Base-by-base conservation (phyloP, 2,329 filamentous ascomycete genomes). In the Coleophoma cylindrospora region DNA sequence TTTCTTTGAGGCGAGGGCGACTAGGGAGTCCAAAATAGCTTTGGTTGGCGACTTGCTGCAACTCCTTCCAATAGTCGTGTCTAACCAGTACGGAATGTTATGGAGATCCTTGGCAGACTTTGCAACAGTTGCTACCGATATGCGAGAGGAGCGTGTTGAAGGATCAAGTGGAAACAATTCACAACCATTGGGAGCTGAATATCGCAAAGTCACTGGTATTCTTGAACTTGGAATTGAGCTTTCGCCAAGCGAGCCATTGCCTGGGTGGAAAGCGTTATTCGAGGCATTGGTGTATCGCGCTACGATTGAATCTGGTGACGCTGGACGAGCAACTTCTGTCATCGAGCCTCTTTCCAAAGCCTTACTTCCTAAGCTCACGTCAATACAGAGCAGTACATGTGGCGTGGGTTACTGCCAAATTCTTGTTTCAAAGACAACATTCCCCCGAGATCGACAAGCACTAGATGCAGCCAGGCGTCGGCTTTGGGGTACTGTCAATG, bases 291-390 rank as follows among this genome's bases (percentile, higher is more conserved):
- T 79, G 3, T 67, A 74, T 9, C 77, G 80, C 47, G 78, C 85
- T 7, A 76, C 73, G 15, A 70, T 75, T 12, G 83, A 89, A 55
- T 79, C 79, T 47, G 87, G 89, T 3, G 83, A 89, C 54, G 78
- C 80, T 14, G 84, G 82, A 6, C 75, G 84, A 38, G 79, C 83
- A 5, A 72, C 87, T 45, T 77, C 80, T 21, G 74, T 90, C 1
- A 72, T 91, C 37, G 89, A 95, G 53, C 86, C 86, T 1, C 61
- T 94, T 3, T 80, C 87, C 0, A 84, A 80, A 57, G 61, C 67
- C 1, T 57, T 86, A 4, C 59, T 45, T 4, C 72, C 36, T 73
- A 74, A 49, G 68, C 57, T 54, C 57, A 64, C 59, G 56, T 43
- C 9, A 47, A 46, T 19, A 33, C 15, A 3, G 13, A 22, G 34